Percentiles rank a stretch among this genome's conserved stretches.
phyloP scores from a whole-genome alignment of 2,329 filamentous ascomycete genomes.

The Penicillium sp. region DNA sequence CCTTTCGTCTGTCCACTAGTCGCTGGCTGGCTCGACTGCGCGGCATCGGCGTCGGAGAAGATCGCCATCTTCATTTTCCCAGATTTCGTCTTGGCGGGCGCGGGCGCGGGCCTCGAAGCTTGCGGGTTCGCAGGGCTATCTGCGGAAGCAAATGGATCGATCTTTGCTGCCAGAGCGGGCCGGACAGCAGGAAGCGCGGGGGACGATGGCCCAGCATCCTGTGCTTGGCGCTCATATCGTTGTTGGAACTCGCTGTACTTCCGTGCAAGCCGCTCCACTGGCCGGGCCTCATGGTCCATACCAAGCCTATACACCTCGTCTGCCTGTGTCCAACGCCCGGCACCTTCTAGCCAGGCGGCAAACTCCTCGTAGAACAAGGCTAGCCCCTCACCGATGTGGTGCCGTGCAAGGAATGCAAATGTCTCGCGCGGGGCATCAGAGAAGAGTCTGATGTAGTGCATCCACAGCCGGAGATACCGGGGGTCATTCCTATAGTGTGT shows the following conservation, averaged over 20 bases:
- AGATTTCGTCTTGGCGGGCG: slow-evolving; percentile 59
- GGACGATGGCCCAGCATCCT: slow-evolving; percentile 71
- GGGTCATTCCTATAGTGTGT: slow-evolving; percentile 93
- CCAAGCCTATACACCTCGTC: slow-evolving; percentile 92
- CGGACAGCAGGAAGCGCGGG: slow-evolving; percentile 83
- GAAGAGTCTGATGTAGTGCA: slow-evolving; percentile 91
- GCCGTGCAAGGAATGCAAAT: slow-evolving; percentile 86
- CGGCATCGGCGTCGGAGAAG: slow-evolving; percentile 75
- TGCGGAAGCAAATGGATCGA: slow-evolving; percentile 72
- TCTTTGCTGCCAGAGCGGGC: slow-evolving; percentile 80
- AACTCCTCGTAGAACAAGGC: slow-evolving; percentile 98
- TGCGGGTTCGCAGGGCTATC: slow-evolving; percentile 66
- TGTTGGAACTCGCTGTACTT: slow-evolving; percentile 93
- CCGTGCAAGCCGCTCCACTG: slow-evolving; percentile 75
- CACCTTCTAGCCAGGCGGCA: slow-evolving; percentile 85
- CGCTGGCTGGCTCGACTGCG: slow-evolving; percentile 58
- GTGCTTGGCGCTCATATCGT: slow-evolving; percentile 68
- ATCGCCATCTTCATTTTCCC: slow-evolving; percentile 83
- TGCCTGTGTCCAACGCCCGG: slow-evolving; percentile 82
- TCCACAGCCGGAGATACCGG: slow-evolving; percentile 88
- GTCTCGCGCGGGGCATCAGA: slow-evolving; percentile 90
- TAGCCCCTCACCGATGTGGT: slow-evolving; percentile 81
- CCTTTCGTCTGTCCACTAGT: slow-evolving; percentile 64
- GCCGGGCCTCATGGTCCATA: slow-evolving; percentile 83
- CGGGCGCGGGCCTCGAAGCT: slow-evolving; percentile 55